Evolutionary conservation across 2,329 filamentous ascomycete species (phyloP), one percentile per base, ranked within the genome.

Genomic region (Alternaria sp.): DNA sequence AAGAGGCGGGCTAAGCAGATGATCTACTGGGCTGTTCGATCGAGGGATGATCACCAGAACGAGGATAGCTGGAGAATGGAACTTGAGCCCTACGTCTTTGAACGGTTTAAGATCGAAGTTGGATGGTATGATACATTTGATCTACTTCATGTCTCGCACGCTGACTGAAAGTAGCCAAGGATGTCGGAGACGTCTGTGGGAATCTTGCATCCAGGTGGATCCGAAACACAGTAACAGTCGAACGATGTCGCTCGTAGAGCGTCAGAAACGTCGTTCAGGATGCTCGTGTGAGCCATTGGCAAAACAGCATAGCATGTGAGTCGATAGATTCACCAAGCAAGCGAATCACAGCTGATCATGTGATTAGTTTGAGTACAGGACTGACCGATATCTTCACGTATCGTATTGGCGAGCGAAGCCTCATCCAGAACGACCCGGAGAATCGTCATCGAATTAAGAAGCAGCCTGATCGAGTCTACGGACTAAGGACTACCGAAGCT

Each of bases 31-130:
- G 53, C 53, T n/a, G 13, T n/a, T 15, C 4, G 21, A 13, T 23
- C 43, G 30, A 51, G 6, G 59, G 62, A 13, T 46, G 36, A 15
- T 19, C 25, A 21, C 21, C 19, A n/a, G 13, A 71, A 69, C 44
- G 69, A 71, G 44, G 50, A 28, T 45, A 52, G 59, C 4, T 71
- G 67, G 69, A 56, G 67, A 49, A 30, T 53, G 19, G 55, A 44
- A 25, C 40, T 67, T 45, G 65, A 71, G 40, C 17, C 30, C 10
- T 53, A 32, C 19, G 10, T 71, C 19, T 69, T 71, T 56, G 54
- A 68, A 45, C 60, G 69, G 13, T 71, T 71, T 30, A 61, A 68
- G 9, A 62, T 68, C 23, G 65, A 71, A 50, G 69, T 71, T 21
- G 53, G 62, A 5, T 71, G 65, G 69, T 71, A 32, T 51, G 57